Evolutionary conservation across 2,329 filamentous ascomycete species (phyloP), one percentile per base, ranked within the genome.

Genomic region (Cordyceps sp.): DNA sequence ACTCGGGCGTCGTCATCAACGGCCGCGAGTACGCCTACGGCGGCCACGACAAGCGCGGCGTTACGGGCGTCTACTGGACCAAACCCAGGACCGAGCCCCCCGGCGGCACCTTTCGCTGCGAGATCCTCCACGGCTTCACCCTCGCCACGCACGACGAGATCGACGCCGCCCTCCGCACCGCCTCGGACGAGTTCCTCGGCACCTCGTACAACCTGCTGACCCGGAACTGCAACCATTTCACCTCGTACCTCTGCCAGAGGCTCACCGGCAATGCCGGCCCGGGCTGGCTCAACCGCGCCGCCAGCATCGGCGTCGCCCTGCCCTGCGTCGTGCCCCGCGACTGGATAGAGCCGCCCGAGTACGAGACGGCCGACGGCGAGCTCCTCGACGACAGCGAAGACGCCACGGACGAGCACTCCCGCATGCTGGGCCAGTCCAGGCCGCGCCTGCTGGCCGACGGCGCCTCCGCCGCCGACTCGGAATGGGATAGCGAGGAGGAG

Each of bases 211-310:
- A 90, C 46, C 67, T 92, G 12, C 64, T 92, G 28, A 84, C 76
- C 15, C 74, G 74, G 43, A 92, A 92, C 53, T 92, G 83, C 65
- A 92, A 92, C 51, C 83, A 92, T 51, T 92, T 92, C 50, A 88
- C 82, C 3, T 73, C 73, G 15, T 73, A 78, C 44, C 65, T 92
- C 14, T 85, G 79, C 53, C 63, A 77, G 49, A 70, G 69, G 41
- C 64, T 92, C 33, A 88, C 80, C 2, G 72, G 75, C 6, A 66
- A 70, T 29, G 59, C 73, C 1, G 79, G 78, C 0, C 83, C 83
- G 0, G 56, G 54, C 14, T 92, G 82, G 78, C 58, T 92, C 33
- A 92, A 92, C 47, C 70, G 83, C 34, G 83, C 83, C 2, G 83
- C 83, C n/a, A 78, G 70, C 42, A 82, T 92, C 39, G 83, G 83